phyloP scores from a whole-genome alignment of 192 early-diverging fungal genomes.

The Cladochytrium replicatum region DNA sequence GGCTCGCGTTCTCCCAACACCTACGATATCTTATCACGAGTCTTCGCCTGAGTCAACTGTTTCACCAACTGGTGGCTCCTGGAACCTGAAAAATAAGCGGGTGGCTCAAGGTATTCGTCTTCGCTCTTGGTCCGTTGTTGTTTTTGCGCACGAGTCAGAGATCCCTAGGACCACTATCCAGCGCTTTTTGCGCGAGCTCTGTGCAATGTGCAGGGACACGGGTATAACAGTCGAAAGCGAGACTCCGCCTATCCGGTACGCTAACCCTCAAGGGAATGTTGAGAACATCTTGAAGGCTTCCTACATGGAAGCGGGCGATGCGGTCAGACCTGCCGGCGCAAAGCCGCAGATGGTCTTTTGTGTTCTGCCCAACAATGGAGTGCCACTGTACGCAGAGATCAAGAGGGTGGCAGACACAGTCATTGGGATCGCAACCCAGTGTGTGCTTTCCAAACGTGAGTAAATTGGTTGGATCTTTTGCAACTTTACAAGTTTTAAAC shows the following conservation, averaged over 20 bases:
- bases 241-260: background rate
- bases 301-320: slow-evolving; percentile 39
- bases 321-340: slow-evolving; percentile 13
- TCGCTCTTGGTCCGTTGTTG: slow-evolving; percentile 58
- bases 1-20: slow-evolving; percentile 53
- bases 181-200: slow-evolving; percentile 50
- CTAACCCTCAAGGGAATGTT: slow-evolving; percentile 35
- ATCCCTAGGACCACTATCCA: slow-evolving; percentile 27
- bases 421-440: slow-evolving; percentile 63
- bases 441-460: slow-evolving; percentile 50
- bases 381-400: slow-evolving; percentile 52
- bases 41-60: slow-evolving; percentile 6
- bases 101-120: slow-evolving; percentile 49
- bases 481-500: background rate
- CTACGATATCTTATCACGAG: slow-evolving; percentile 37
- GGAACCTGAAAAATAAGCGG: slow-evolving; percentile 61
- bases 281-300: slow-evolving; percentile 42
- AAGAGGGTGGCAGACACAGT: slow-evolving; percentile 64
- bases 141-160: slow-evolving; percentile 34
- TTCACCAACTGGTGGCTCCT: slow-evolving; percentile 44
- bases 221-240: slow-evolving; percentile 36
- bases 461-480: background rate
- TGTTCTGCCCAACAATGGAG: slow-evolving; percentile 49
- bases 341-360: slow-evolving; percentile 54
- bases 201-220: slow-evolving; percentile 42